Evolutionary conservation across 352 stramenopile genomes (phyloP).

Genomic region (Phytopythium sindhum): DNA sequence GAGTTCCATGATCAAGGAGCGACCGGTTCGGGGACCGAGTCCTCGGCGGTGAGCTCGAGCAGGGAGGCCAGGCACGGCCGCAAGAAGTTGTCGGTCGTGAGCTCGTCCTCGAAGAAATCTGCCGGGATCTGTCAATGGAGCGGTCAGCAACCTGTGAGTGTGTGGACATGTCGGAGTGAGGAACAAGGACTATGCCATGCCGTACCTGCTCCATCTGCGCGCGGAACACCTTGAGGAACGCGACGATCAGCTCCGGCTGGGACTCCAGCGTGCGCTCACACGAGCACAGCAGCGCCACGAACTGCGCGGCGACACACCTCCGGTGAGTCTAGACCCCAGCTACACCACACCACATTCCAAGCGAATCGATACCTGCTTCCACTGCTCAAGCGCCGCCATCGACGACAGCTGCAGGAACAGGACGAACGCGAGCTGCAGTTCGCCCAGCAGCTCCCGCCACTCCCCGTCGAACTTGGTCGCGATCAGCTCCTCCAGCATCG

Average conservation of each 20-base stretch:
- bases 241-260: constrained; percentile 39
- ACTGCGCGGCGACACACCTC: constrained; percentile 23
- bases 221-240: constrained; percentile 57
- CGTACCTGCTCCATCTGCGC: constrained; percentile 54
- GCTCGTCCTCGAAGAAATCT: constrained; percentile 72
- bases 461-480: constrained; percentile 25
- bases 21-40: constrained; percentile 37
- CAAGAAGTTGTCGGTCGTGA: constrained; percentile 63
- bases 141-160: not conserved
- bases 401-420: constrained; percentile 94
- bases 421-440: constrained; percentile 93
- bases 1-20: not conserved
- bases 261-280: constrained; percentile 48
- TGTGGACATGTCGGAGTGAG: not conserved
- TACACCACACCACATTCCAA: not conserved
- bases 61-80: constrained; percentile 53
- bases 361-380: constrained; percentile 73
- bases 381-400: constrained; percentile 90
- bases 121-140: constrained; percentile 36
- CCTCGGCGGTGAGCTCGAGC: constrained; percentile 55
- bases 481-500: constrained; percentile 50
- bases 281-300: constrained; percentile 56
- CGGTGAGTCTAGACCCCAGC: not conserved
- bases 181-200: not conserved
- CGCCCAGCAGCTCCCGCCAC: constrained; percentile 86